Percentiles rank a stretch among this genome's conserved stretches.
Evolutionary conservation across 352 stramenopile species (phyloP).

Genomic region (Pythium volutum): DNA sequence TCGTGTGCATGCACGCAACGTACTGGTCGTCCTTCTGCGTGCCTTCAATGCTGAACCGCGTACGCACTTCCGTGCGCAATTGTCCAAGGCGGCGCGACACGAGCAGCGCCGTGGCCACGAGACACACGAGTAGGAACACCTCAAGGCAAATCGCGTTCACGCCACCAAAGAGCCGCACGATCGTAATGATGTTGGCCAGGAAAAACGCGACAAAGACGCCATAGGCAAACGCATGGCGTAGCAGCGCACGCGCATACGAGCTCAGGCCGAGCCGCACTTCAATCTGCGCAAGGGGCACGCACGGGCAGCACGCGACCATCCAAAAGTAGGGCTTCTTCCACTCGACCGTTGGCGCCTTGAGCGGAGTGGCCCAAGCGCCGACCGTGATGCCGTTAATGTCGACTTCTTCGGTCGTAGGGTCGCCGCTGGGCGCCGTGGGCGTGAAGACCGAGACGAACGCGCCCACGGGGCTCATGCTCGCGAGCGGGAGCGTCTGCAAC

Average conservation of each 20-base stretch:
- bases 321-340: constrained; percentile 17
- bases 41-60: constrained; percentile 22
- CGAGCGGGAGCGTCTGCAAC: not conserved
- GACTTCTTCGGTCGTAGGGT: constrained; percentile 14
- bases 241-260: constrained; percentile 14
- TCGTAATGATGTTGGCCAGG: constrained; percentile 6
- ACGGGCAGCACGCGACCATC: constrained; percentile 25
- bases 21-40: constrained; percentile 19
- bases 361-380: constrained; percentile 11
- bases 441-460: constrained; percentile 27
- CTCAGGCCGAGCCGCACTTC: constrained; percentile 19
- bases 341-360: constrained; percentile 8
- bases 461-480: constrained; percentile 16
- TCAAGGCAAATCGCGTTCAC: constrained; percentile 3
- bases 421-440: constrained; percentile 11
- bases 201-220: constrained; percentile 12
- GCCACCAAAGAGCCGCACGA: constrained; percentile 9
- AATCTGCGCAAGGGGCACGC: constrained; percentile 21
- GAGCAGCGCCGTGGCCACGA: constrained; percentile 2
- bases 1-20: constrained; percentile 21
- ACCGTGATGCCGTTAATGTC: constrained; percentile 26
- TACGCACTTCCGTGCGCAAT: constrained; percentile 24
- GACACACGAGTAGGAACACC: constrained; percentile 14
- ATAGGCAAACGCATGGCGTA: constrained; percentile 14
- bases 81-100: constrained; percentile 15